A percentile compares a stretch with the other conserved stretches of the same genome.
These are phyloP conservation scores for Penicillium hesseltinei DNA, from an alignment of 2,329 filamentous ascomycete species.

Conservation along the genomic window DNA sequence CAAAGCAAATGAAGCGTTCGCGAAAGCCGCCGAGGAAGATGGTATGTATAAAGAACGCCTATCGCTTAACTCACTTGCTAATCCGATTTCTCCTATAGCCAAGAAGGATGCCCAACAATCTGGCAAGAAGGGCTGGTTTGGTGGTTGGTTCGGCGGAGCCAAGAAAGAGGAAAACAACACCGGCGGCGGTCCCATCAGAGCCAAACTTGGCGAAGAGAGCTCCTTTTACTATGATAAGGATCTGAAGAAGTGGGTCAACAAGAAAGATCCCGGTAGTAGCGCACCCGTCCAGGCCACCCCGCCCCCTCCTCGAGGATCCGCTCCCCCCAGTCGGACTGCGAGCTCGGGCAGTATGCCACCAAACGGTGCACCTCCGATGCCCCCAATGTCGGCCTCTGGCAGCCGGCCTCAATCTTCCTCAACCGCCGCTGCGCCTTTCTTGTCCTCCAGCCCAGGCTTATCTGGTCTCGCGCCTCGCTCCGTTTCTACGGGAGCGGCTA, in stretches of 20 bases:
- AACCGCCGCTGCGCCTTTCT: constrained; percentile 25
- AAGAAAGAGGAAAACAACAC: constrained; percentile 53
- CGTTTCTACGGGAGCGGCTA: constrained; percentile 37
- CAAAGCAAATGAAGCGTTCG: constrained; percentile 79
- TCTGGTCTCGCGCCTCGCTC: constrained; percentile 35
- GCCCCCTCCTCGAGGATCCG: constrained; percentile 68
- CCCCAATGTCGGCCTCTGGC: constrained; percentile 14
- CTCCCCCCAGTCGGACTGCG: constrained; percentile 51
- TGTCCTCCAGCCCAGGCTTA: constrained; percentile 33
- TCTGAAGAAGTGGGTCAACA: constrained; percentile 98
- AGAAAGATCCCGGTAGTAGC: constrained; percentile 71
- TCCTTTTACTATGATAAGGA: constrained; percentile 93
- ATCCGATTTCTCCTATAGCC: constrained; percentile 46
- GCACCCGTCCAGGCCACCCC: constrained; percentile 64
- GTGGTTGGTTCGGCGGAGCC: constrained; percentile 75
- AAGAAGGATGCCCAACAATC: constrained; percentile 32
- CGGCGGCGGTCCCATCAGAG: constrained; percentile 65
- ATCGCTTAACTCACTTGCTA: constrained; percentile 27
- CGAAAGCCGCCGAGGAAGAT: constrained; percentile 72
- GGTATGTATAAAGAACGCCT: constrained; percentile 40
- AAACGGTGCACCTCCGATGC: constrained; percentile 20
- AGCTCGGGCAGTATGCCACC: constrained; percentile 57
- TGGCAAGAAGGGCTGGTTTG: constrained; percentile 67
- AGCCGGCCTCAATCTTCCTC: constrained; percentile 37
- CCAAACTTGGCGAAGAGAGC: constrained; percentile 91